These are phyloP conservation scores for Tetrapisispora iriomotensis DNA, from an alignment of 805 yeast species.

Conservation along the genomic window DNA sequence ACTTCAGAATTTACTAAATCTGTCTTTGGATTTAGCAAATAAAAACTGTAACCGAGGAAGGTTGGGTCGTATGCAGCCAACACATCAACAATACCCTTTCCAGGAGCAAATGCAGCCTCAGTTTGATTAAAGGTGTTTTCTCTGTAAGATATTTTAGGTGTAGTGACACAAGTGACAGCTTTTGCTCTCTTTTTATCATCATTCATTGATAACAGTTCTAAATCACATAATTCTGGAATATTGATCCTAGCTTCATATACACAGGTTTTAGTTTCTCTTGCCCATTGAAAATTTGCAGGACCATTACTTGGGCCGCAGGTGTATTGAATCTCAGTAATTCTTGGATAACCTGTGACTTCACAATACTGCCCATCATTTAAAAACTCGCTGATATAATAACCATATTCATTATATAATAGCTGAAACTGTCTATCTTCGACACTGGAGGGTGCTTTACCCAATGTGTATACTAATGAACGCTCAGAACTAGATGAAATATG, in stretches of 20 bases:
- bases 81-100: conserved; percentile 8
- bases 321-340: conserved; percentile 47
- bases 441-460: conserved; percentile 19
- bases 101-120: neutral
- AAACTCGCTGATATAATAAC: conserved; percentile 26
- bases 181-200: conserved; percentile 17
- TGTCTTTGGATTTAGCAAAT: conserved; percentile 12
- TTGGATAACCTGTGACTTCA: conserved; percentile 44
- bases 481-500: conserved; percentile 22
- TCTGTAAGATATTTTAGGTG: no score
- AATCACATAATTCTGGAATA: conserved; percentile 41
- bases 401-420: conserved; percentile 28
- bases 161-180: conserved; percentile 11
- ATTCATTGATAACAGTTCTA: conserved; percentile 22
- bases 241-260: conserved; percentile 43
- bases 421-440: conserved; percentile 19
- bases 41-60: conserved; percentile 22
- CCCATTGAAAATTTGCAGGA: conserved; percentile 27
- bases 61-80: conserved; percentile 15
- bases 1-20: neutral
- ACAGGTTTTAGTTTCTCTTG: conserved; percentile 48
- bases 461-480: conserved; percentile 5
- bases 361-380: conserved; percentile 48
- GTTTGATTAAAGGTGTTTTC: no score
- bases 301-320: conserved; percentile 35